Conservation (phyloP, 495 filamentous ascomycete species). For the Haplographium delicatum region DNA sequence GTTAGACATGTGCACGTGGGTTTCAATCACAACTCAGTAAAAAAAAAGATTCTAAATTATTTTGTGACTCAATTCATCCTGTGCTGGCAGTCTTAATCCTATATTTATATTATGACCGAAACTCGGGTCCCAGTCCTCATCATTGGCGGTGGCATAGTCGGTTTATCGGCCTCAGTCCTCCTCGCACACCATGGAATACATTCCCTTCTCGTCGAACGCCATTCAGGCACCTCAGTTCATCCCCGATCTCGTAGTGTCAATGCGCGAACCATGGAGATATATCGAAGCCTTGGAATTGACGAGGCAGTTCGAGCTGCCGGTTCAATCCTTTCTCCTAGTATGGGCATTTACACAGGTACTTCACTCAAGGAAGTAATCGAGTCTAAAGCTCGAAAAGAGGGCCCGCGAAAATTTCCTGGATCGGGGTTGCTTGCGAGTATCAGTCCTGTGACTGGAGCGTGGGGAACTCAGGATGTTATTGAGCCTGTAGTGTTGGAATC, state of each 20-base stretch:
- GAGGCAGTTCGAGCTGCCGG: constrained; percentile 15
- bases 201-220: constrained; percentile 40
- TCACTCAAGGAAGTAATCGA: constrained; percentile 29
- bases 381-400: constrained; percentile 19
- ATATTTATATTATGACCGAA: too few species aligned
- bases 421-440: constrained; percentile 39
- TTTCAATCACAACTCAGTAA: too few species aligned
- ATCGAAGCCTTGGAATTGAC: constrained; percentile 43
- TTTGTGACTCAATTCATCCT: too few species aligned
- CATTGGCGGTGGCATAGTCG: constrained; percentile 48
- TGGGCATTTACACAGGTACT: constrained; percentile 28
- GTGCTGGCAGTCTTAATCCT: too few species aligned
- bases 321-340: constrained; percentile 27
- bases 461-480: constrained; percentile 46
- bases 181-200: constrained; percentile 26
- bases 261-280: constrained; percentile 36
- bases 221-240: constrained; percentile 40
- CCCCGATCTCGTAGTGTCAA: constrained; percentile 44
- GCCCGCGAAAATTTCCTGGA: neutral
- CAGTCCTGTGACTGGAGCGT: constrained; percentile 41
- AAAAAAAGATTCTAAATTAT: too few species aligned
- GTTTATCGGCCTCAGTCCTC: constrained; percentile 39
- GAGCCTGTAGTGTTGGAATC: constrained; percentile 38
- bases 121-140: constrained; percentile 34
- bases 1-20: too few species aligned